Percentiles rank a stretch among this genome's conserved stretches.
Conservation (phyloP, 371 early-diverging fungal species). For the Batkoa obscura region DNA sequence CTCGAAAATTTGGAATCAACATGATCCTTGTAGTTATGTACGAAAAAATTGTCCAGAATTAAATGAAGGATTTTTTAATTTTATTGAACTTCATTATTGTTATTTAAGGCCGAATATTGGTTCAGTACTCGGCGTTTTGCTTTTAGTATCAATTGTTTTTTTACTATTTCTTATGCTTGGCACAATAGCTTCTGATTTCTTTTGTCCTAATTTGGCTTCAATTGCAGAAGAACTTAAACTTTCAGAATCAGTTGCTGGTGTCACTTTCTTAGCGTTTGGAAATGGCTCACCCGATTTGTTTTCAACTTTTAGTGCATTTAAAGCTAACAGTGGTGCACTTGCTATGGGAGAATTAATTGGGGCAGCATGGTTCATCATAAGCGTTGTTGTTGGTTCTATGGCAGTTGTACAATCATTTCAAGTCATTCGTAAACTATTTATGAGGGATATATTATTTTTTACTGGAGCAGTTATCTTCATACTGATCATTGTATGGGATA, state of each 20-base stretch:
- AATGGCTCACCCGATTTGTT: slow-evolving; percentile 76
- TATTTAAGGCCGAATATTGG: slow-evolving; percentile 14
- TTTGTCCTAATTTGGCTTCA: slow-evolving; percentile 49
- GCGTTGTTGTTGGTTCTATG: slow-evolving; percentile 56
- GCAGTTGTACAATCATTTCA: slow-evolving; percentile 45
- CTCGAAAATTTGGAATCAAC: slow-evolving; percentile 23
- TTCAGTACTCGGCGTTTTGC: neutral
- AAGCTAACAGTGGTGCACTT: slow-evolving; percentile 45
- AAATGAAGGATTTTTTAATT: slow-evolving; percentile 35
- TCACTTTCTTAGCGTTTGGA: slow-evolving; percentile 71
- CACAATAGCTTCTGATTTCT: slow-evolving; percentile 50
- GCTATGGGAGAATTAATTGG: slow-evolving; percentile 70
- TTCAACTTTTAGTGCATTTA: slow-evolving; percentile 56
- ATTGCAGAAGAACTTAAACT: slow-evolving; percentile 35
- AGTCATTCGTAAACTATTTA: slow-evolving; percentile 35
- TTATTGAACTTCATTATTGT: slow-evolving; percentile 39
- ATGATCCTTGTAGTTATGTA: slow-evolving; percentile 32
- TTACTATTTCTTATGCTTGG: slow-evolving; percentile 46
- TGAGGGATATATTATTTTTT: slow-evolving; percentile 54
- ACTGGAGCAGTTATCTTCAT: slow-evolving; percentile 34
- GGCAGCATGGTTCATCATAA: slow-evolving; percentile 51
- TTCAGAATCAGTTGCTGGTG: slow-evolving; percentile 50
- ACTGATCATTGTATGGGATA: slow-evolving; percentile 32
- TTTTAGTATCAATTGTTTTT: slow-evolving; percentile 14
- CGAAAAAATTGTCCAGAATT: slow-evolving; percentile 24